phyloP scores from a whole-genome alignment of 768 basidiomycete genomes.

The Lentinula boryana region DNA sequence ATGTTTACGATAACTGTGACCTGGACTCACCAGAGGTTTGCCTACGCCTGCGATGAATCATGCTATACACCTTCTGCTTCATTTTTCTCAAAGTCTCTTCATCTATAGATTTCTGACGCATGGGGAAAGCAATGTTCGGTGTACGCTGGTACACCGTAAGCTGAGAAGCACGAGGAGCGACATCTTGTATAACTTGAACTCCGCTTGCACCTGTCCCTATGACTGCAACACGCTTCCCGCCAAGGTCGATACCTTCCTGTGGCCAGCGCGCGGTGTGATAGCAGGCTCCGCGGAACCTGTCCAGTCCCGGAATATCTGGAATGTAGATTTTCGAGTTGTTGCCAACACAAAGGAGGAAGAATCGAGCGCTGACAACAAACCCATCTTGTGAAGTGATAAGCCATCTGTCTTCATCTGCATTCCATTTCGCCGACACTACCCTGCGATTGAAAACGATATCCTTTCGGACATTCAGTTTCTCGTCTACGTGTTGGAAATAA shows the following conservation, averaged over 20 bases:
- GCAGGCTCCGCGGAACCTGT: slow-evolving; percentile 15
- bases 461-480: slow-evolving; percentile 17
- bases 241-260: slow-evolving; percentile 13
- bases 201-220: slow-evolving; percentile 21
- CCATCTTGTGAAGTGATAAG: slow-evolving; percentile 14
- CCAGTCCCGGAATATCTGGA: slow-evolving; percentile 15
- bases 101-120: slow-evolving; percentile 13
- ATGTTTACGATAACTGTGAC: not conserved
- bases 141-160: slow-evolving; percentile 24
- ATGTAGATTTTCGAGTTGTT: slow-evolving; percentile 16
- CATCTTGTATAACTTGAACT: slow-evolving; percentile 18
- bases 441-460: slow-evolving; percentile 17
- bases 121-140: slow-evolving; percentile 17
- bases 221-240: slow-evolving; percentile 19
- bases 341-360: slow-evolving; percentile 18
- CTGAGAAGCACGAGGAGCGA: slow-evolving; percentile 12
- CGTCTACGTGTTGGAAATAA: slow-evolving; percentile 18
- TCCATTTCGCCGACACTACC: slow-evolving; percentile 16
- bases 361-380: slow-evolving; percentile 9
- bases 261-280: slow-evolving; percentile 20
- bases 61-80: slow-evolving; percentile 13
- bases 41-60: slow-evolving; percentile 11
- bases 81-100: slow-evolving; percentile 8
- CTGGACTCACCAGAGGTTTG: slow-evolving; percentile 12
- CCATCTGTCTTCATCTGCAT: slow-evolving; percentile 15